A percentile compares a stretch with the other conserved stretches of the same genome.
These are phyloP conservation scores for Lithospermum erythrorhizon DNA, from an alignment of 257 asterid genomes.

Conservation along the genomic window DNA sequence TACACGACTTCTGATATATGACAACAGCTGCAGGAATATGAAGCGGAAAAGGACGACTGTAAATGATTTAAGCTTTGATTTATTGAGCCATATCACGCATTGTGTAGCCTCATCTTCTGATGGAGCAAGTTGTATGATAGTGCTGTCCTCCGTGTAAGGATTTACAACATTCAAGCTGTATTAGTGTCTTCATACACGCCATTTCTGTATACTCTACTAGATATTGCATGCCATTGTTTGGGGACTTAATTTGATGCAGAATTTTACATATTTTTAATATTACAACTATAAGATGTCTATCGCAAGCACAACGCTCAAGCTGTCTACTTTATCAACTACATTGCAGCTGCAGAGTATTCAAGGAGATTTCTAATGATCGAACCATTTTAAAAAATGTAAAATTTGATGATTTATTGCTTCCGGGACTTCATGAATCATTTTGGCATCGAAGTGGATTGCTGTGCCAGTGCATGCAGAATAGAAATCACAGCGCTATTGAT, in stretches of 20 bases:
- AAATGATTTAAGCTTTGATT: constrained; percentile 20
- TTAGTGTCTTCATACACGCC: neutral
- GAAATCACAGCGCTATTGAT: constrained; percentile 11
- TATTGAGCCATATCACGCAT: constrained; percentile 13
- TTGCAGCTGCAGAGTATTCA: constrained; percentile 25
- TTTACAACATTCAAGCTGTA: neutral
- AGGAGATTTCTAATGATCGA: constrained; percentile 19
- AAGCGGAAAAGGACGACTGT: constrained; percentile 6
- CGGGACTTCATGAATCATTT: constrained; percentile 19
- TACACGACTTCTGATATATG: neutral
- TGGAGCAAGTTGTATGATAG: constrained; percentile 19
- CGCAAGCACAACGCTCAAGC: neutral
- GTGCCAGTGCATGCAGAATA: constrained; percentile 14
- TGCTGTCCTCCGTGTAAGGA: constrained; percentile 16
- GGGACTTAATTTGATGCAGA: neutral
- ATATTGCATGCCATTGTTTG: neutral
- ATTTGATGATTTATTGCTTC: constrained; percentile 12
- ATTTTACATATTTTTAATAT: neutral
- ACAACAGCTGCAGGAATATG: constrained; percentile 6
- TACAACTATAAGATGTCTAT: neutral
- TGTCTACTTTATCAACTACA: constrained; percentile 2
- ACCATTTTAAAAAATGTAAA: constrained; percentile 14
- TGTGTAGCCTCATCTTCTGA: constrained; percentile 13
- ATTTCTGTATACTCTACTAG: neutral
- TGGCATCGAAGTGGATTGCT: constrained; percentile 17